Conservation (phyloP, 257 asterid genomes). For the Solanum pimpinellifolium region DNA sequence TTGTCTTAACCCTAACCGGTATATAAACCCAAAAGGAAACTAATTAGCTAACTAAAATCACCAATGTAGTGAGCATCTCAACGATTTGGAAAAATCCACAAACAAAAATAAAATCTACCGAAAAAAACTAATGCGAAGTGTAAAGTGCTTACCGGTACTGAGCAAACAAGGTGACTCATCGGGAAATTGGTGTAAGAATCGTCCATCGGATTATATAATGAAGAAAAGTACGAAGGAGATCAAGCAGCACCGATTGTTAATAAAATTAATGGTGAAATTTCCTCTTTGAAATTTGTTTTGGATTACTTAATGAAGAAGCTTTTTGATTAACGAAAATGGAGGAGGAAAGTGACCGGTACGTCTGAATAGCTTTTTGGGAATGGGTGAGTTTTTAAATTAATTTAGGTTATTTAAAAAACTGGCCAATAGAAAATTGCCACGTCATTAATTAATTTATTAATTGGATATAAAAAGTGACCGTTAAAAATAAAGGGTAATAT, state of each 20-base stretch:
- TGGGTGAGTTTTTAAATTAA: no score
- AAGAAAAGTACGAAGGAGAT: background rate
- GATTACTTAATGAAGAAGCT: background rate
- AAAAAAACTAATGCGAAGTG: background rate
- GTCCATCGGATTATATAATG: constrained; percentile 23
- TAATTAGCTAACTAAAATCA: background rate
- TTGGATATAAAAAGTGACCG: no score
- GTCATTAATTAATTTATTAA: no score
- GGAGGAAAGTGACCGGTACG: background rate
- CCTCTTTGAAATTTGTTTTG: background rate
- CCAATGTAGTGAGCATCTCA: background rate
- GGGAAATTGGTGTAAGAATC: constrained; percentile 56
- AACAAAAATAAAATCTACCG: background rate
- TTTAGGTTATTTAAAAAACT: no score
- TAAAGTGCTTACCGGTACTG: constrained; percentile 65
- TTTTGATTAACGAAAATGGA: background rate
- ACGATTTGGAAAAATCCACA: background rate
- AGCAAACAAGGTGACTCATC: constrained; percentile 68
- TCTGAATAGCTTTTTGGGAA: background rate
- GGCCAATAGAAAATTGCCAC: no score
- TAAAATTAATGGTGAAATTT: background rate
- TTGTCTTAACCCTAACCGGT: background rate
- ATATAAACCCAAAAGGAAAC: background rate
- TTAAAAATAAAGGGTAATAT: no score
- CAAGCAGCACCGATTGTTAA: no score